phyloP scores from a whole-genome alignment of 2,329 filamentous ascomycete genomes.

The Cryphonectria parasitica region DNA sequence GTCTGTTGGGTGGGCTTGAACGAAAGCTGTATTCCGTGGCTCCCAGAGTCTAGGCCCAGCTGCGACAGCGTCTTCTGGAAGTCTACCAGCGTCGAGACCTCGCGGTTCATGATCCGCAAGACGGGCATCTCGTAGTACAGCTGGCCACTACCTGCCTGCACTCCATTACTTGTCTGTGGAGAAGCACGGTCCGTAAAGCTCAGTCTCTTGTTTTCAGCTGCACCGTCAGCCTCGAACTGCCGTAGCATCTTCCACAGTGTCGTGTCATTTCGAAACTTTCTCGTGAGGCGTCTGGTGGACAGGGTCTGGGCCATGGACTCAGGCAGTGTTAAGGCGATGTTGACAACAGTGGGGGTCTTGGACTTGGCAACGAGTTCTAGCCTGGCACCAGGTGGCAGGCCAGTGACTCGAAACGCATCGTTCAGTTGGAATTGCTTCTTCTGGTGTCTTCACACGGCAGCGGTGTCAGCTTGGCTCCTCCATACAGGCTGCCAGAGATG shows the following conservation, averaged over 20 bases:
- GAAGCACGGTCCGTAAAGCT: slow-evolving; percentile 86
- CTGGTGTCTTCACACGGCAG: slow-evolving; percentile 61
- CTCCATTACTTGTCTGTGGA: slow-evolving; percentile 61
- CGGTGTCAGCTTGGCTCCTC: slow-evolving; percentile 8
- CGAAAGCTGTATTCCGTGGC: slow-evolving; percentile 74
- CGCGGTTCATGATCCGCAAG: slow-evolving; percentile 80
- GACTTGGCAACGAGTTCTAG: slow-evolving; percentile 89
- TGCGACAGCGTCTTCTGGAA: slow-evolving; percentile 89
- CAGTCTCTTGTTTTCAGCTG: slow-evolving; percentile 61
- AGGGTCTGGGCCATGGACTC: slow-evolving; percentile 67
- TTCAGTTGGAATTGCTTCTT: slow-evolving; percentile 70
- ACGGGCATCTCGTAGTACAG: slow-evolving; percentile 88
- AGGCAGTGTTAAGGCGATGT: slow-evolving; percentile 85
- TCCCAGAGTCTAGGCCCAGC: slow-evolving; percentile 84
- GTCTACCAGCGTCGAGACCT: slow-evolving; percentile 75
- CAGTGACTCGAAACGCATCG: slow-evolving; percentile 61
- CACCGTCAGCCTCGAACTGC: slow-evolving; percentile 80
- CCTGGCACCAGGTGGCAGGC: slow-evolving; percentile 80
- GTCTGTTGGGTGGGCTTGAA: slow-evolving; percentile 79
- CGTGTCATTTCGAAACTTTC: slow-evolving; percentile 87
- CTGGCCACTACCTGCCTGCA: slow-evolving; percentile 67
- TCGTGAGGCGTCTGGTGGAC: slow-evolving; percentile 70
- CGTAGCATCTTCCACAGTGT: slow-evolving; percentile 88
- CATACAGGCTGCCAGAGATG: background rate
- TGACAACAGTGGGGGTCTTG: slow-evolving; percentile 82